phyloP scores from a whole-genome alignment of 169 alveolate species.

The Theileria annulata region DNA sequence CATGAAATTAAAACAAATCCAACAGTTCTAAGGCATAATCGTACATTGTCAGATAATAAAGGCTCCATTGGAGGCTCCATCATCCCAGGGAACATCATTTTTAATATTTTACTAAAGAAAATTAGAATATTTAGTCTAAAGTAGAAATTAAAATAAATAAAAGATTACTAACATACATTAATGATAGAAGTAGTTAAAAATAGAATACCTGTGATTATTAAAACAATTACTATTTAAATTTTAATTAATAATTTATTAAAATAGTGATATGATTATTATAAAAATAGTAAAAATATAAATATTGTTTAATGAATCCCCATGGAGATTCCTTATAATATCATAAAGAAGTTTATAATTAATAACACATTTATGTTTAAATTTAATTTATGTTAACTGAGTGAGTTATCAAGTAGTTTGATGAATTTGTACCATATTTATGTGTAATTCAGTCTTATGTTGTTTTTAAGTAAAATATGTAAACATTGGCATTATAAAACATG shows the following conservation, averaged over 20 bases:
- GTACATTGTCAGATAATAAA: constrained; percentile 62
- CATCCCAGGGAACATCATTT: constrained; percentile 81
- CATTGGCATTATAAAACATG: constrained; percentile 89
- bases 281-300: not conserved
- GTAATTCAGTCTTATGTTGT: constrained; percentile 38
- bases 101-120: constrained; percentile 13
- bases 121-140: not conserved
- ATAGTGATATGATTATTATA: not conserved
- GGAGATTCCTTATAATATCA: not conserved
- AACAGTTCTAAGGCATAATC: constrained; percentile 67
- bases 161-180: not conserved
- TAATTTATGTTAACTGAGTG: constrained; percentile 6
- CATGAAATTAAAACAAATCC: constrained; percentile 70
- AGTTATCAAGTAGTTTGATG: not conserved
- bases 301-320: constrained; percentile 2
- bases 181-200: not conserved
- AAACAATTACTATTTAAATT: not conserved
- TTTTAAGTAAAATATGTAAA: constrained; percentile 36
- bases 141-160: not conserved
- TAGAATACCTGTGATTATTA: constrained; percentile 7
- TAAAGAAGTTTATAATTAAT: not conserved
- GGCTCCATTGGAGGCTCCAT: constrained; percentile 71
- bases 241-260: not conserved
- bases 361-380: not conserved
- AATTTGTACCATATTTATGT: constrained; percentile 12